Evolutionary conservation across 345 rosid species (phyloP).

Genomic region (Laguncularia racemosa): DNA sequence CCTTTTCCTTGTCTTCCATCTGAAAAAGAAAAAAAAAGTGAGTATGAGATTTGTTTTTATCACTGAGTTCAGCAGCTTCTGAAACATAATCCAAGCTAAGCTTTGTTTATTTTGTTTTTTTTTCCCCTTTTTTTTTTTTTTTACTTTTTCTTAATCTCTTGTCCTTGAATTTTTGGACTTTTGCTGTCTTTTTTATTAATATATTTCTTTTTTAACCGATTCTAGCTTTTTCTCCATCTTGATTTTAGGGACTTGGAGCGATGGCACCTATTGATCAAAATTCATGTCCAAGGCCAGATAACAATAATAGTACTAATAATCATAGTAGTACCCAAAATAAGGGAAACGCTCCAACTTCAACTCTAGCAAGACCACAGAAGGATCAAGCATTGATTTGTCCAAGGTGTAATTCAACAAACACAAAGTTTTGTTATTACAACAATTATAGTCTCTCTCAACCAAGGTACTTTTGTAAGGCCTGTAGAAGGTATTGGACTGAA

Average conservation of each 20-base stretch:
- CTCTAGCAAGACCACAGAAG: constrained; percentile 14
- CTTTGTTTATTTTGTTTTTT: constrained; percentile 2
- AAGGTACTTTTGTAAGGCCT: constrained; percentile 10
- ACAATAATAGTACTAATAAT: constrained; percentile 21
- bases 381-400: constrained; percentile 12
- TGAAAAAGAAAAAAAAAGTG: neutral
- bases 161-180: too few relatives aligned
- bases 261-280: constrained; percentile 27
- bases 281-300: constrained; percentile 17
- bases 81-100: constrained; percentile 4
- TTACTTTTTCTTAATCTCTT: neutral
- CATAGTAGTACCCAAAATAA: constrained; percentile 20
- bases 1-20: neutral
- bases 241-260: constrained; percentile 20
- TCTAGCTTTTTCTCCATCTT: neutral
- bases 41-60: neutral
- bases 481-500: constrained; percentile 14
- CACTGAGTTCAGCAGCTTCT: neutral
- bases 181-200: too few relatives aligned
- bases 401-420: constrained; percentile 10
- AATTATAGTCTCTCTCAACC: constrained; percentile 15
- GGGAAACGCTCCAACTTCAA: constrained; percentile 29
- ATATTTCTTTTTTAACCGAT: neutral
- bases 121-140: too few relatives aligned
- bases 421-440: constrained; percentile 15